Conservation (phyloP, 2,329 filamentous ascomycete species). For the Hypoxylon sp. region DNA sequence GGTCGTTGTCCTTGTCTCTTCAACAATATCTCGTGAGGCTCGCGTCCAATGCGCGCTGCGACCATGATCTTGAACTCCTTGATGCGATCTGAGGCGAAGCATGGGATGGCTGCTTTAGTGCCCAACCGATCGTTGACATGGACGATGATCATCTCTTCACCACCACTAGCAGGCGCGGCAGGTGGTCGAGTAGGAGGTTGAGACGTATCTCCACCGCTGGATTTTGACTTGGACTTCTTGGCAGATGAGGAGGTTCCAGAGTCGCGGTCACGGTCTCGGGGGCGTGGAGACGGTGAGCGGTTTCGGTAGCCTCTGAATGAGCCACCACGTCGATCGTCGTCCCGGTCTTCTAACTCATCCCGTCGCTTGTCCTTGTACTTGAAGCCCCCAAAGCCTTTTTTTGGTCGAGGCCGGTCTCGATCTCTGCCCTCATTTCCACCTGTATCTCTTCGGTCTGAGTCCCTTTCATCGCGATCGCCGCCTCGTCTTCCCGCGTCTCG, state of each 20-base stretch:
- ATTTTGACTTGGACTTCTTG: constrained; percentile 52
- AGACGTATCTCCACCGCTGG: constrained; percentile 48
- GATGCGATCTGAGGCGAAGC: constrained; percentile 85
- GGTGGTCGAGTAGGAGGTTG: constrained; percentile 56
- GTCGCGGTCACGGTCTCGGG: constrained; percentile 58
- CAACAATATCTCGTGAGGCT: constrained; percentile 91
- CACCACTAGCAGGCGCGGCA: constrained; percentile 52
- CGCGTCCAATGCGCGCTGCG: constrained; percentile 87
- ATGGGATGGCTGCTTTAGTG: constrained; percentile 95
- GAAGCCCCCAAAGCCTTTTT: constrained; percentile 64
- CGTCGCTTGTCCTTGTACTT: constrained; percentile 71
- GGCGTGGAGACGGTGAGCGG: constrained; percentile 57
- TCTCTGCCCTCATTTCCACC: constrained; percentile 37
- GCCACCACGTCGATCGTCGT: constrained; percentile 56
- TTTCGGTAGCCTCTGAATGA: constrained; percentile 69
- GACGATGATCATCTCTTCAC: constrained; percentile 92
- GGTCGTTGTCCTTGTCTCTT: constrained; percentile 93
- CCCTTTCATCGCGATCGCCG: constrained; percentile 25
- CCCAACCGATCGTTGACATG: constrained; percentile 95
- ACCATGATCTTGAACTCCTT: constrained; percentile 93
- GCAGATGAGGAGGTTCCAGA: constrained; percentile 46
- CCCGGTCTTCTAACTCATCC: constrained; percentile 63
- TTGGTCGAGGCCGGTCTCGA: constrained; percentile 49
- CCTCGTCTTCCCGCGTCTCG: constrained; percentile 25
- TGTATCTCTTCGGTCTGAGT: constrained; percentile 25